Conservation (phyloP, 805 yeast species). For the Brettanomyces nanus region DNA sequence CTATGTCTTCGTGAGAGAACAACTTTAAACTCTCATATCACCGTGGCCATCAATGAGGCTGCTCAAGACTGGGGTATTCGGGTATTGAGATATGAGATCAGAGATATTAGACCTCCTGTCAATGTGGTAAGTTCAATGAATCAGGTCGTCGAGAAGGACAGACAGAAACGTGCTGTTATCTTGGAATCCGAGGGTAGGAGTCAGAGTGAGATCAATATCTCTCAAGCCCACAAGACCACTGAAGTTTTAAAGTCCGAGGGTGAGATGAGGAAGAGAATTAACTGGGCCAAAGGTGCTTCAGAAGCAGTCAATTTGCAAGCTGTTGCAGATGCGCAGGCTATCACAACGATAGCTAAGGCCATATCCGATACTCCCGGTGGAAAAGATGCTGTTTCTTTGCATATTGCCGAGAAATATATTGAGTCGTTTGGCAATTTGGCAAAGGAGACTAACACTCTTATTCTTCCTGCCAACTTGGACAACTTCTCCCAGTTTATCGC, state of each 20-base stretch:
- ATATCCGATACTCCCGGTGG: conserved; percentile 65
- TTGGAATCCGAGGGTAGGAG: conserved; percentile 80
- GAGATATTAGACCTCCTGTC: conserved; percentile 82
- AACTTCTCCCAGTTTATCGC: conserved; percentile 71
- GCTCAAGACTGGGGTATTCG: conserved; percentile 80
- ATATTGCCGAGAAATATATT: conserved; percentile 77
- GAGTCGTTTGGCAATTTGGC: conserved; percentile 78
- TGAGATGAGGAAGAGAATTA: conserved; percentile 48
- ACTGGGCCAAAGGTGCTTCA: conserved; percentile 67
- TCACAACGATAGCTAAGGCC: conserved; percentile 56
- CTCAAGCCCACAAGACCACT: conserved; percentile 72
- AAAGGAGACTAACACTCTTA: conserved; percentile 70
- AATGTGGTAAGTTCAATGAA: conserved; percentile 88
- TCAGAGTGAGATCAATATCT: conserved; percentile 71
- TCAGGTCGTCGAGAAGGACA: conserved; percentile 79
- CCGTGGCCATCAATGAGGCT: conserved; percentile 75
- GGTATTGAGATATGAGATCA: conserved; percentile 77
- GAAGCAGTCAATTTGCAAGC: conserved; percentile 60
- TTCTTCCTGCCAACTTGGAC: conserved; percentile 68
- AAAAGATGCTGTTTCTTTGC: conserved; percentile 65
- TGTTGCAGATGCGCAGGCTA: conserved; percentile 66
- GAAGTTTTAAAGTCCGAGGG: conserved; percentile 74
- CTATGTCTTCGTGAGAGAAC: conserved; percentile 74
- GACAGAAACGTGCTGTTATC: conserved; percentile 82
- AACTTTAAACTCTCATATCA: conserved; percentile 61